Conservation (phyloP, 2,329 filamentous ascomycete genomes). For the Penicillium thymicola region DNA sequence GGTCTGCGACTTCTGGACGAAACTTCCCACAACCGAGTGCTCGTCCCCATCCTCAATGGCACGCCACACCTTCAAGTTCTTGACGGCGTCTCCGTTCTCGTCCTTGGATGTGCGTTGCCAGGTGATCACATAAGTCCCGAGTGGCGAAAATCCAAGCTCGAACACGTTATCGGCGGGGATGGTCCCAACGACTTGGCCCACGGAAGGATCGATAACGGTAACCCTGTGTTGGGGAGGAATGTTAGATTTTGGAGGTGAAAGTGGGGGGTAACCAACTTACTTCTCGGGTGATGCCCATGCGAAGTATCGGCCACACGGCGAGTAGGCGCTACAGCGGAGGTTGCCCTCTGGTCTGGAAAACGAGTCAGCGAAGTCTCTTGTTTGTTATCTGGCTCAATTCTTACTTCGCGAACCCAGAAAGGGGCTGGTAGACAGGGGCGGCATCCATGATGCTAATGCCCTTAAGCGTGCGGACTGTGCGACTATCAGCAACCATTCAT, state of each 20-base stretch:
- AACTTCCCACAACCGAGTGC: conserved; percentile 71
- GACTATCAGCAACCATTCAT: conserved; percentile 18
- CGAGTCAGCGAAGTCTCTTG: conserved; percentile 12
- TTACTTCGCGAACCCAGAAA: conserved; percentile 70
- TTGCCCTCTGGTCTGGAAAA: conserved; percentile 76
- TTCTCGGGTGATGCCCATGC: conserved; percentile 85
- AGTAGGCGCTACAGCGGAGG: conserved; percentile 92
- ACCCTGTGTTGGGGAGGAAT: conserved; percentile 52
- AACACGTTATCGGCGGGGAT: conserved; percentile 81
- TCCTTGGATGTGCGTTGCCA: conserved; percentile 95
- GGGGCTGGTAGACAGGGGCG: conserved; percentile 78
- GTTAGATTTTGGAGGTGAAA: background rate
- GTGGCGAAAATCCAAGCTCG: conserved; percentile 90
- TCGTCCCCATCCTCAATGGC: conserved; percentile 68
- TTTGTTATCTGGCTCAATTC: background rate
- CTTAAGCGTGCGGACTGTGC: conserved; percentile 85
- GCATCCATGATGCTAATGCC: conserved; percentile 91
- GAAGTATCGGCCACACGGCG: conserved; percentile 92
- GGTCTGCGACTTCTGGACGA: conserved; percentile 92
- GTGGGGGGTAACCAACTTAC: conserved; percentile 39
- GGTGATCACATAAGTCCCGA: conserved; percentile 89
- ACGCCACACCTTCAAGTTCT: conserved; percentile 97
- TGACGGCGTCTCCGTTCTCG: conserved; percentile 84
- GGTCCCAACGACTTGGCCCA: conserved; percentile 69
- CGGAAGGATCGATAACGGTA: conserved; percentile 75